A percentile compares a stretch with the other conserved stretches of the same genome.
Evolutionary conservation across 148 eudicot genomes (phyloP).

Genomic region (Camellia granthamiana): DNA sequence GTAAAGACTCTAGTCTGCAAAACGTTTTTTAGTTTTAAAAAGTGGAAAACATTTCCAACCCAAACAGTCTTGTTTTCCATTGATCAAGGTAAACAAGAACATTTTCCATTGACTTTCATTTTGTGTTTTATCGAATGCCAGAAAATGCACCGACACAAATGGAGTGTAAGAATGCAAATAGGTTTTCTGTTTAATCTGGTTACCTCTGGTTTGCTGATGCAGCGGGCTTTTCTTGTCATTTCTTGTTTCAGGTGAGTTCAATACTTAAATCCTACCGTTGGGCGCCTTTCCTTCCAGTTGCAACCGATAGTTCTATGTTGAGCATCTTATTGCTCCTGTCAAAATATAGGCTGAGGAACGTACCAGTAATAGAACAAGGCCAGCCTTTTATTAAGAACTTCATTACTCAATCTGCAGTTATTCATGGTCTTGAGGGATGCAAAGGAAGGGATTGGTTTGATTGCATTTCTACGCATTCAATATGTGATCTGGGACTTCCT

Average conservation of each 20-base stretch:
- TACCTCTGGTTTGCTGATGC: neutral
- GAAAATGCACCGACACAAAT: too few species aligned
- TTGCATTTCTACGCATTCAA: slow-evolving; percentile 51
- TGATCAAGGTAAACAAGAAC: too few species aligned
- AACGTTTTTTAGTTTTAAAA: too few species aligned
- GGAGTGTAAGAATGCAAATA: neutral
- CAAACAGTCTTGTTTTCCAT: too few species aligned
- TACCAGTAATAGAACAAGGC: slow-evolving; percentile 82
- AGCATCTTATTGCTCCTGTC: slow-evolving; percentile 76
- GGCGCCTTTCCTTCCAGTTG: slow-evolving; percentile 80
- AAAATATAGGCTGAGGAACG: slow-evolving; percentile 86
- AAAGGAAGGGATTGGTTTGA: slow-evolving; percentile 96
- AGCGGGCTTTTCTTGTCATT: neutral
- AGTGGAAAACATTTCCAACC: too few species aligned
- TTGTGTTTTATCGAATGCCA: too few species aligned
- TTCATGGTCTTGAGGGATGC: slow-evolving; percentile 73
- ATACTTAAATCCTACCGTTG: slow-evolving; percentile 67
- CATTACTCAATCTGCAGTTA: slow-evolving; percentile 88
- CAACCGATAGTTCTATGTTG: slow-evolving; percentile 80
- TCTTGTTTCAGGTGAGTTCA: slow-evolving; percentile 61
- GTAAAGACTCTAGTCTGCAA: too few species aligned
- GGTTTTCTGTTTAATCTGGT: neutral
- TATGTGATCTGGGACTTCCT: slow-evolving; percentile 88
- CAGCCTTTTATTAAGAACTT: slow-evolving; percentile 64
- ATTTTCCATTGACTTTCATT: too few species aligned